A percentile compares a stretch with the other conserved stretches of the same genome.
Conservation (phyloP, 108 stramenopile species). For the Stephanodiscus minutulus region DNA sequence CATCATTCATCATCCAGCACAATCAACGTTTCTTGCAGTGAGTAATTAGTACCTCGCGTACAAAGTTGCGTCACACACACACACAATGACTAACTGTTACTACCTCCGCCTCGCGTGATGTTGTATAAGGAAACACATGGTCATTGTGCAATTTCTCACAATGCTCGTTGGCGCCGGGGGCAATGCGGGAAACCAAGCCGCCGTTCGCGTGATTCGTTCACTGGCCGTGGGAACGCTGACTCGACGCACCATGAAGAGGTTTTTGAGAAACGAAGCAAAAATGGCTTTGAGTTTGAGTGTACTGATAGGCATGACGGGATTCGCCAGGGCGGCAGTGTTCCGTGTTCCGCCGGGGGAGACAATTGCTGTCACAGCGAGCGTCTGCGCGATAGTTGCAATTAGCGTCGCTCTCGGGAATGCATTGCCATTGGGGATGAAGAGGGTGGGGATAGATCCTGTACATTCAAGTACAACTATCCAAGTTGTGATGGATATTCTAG, state of each 20-base stretch:
- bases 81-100: too few relatives aligned
- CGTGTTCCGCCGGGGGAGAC: conserved; percentile 71
- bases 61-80: too few relatives aligned
- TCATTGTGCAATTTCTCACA: conserved; percentile 88
- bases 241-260: conserved; percentile 56
- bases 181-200: conserved; percentile 91
- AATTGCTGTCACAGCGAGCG: conserved; percentile 76
- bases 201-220: conserved; percentile 88
- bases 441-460: conserved; percentile 85
- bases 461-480: conserved; percentile 90
- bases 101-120: too few relatives aligned
- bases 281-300: conserved; percentile 69
- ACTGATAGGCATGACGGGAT: conserved; percentile 70
- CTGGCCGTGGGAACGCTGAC: conserved; percentile 78
- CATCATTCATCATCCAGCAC: conserved; percentile 77
- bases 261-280: conserved; percentile 70
- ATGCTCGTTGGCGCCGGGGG: conserved; percentile 94
- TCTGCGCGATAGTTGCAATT: conserved; percentile 77
- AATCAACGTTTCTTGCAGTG: conserved; percentile 78
- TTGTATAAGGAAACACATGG: conserved; percentile 53
- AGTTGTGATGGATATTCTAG: conserved; percentile 93
- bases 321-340: conserved; percentile 69
- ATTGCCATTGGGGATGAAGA: conserved; percentile 79
- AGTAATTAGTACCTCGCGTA: too few relatives aligned
- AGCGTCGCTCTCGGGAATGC: conserved; percentile 78